phyloP scores from a whole-genome alignment of 2,329 filamentous ascomycete genomes.

The Geoglossum cookeanum region DNA sequence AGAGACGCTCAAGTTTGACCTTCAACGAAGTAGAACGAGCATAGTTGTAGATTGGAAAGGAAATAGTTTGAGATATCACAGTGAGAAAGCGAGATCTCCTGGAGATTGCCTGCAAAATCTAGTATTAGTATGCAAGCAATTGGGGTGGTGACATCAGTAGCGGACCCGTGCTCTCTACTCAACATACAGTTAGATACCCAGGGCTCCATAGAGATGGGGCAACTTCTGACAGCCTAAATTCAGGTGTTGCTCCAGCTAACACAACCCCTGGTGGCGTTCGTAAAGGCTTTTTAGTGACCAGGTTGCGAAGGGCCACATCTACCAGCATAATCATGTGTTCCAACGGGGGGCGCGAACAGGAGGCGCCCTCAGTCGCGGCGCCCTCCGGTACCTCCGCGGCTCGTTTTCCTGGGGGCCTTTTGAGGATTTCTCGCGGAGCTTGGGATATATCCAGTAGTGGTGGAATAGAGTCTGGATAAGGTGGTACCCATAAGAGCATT shows the following conservation, averaged over 20 bases:
- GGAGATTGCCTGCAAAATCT: constrained; percentile 6
- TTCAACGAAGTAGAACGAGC: constrained; percentile 2
- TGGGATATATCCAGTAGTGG: not conserved
- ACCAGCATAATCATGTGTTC: constrained; percentile 13
- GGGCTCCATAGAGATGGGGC: constrained; percentile 23
- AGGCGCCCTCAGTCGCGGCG: no score
- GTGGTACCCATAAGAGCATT: no score
- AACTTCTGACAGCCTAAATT: constrained; percentile 17
- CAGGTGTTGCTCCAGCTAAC: not conserved
- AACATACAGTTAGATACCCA: constrained; percentile 17
- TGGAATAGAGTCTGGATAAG: not conserved
- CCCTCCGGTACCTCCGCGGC: not conserved
- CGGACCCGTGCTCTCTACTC: not conserved
- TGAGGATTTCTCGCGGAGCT: not conserved
- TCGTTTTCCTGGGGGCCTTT: not conserved
- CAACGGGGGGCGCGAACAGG: not conserved
- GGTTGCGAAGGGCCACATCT: constrained; percentile 19
- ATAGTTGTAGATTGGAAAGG: constrained; percentile 7
- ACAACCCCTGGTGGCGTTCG: not conserved
- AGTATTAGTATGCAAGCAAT: not conserved
- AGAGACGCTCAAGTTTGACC: not conserved
- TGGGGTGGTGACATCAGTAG: not conserved
- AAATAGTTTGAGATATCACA: constrained; percentile 9
- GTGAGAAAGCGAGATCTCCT: constrained; percentile 8
- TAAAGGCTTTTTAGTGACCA: constrained; percentile 16